phyloP scores from a whole-genome alignment of 2,329 filamentous ascomycete genomes.

The Colletotrichum tofieldiae region DNA sequence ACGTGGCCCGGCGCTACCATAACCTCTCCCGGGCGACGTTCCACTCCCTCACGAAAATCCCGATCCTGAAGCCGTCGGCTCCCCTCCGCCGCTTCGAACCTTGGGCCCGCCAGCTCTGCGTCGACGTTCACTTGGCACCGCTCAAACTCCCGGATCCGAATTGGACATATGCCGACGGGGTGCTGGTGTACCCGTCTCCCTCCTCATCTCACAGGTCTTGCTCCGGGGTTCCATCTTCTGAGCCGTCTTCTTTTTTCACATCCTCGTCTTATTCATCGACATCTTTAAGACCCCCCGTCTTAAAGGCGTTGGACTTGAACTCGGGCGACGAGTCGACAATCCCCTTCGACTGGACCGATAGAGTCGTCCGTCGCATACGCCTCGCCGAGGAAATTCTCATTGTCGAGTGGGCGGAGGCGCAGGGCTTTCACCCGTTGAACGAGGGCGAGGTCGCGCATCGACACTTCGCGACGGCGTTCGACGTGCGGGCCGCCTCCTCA shows the following conservation, averaged over 20 bases:
- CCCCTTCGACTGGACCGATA: constrained; percentile 66
- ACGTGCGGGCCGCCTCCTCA: constrained; percentile 54
- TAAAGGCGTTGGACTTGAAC: constrained; percentile 67
- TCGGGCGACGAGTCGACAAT: constrained; percentile 60
- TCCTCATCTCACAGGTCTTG: constrained; percentile 13
- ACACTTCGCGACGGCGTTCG: constrained; percentile 74
- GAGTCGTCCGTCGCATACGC: constrained; percentile 69
- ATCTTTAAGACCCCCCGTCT: constrained; percentile 44
- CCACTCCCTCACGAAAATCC: constrained; percentile 40
- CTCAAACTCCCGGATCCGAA: constrained; percentile 64
- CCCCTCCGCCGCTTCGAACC: constrained; percentile 56
- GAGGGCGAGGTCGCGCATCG: constrained; percentile 66
- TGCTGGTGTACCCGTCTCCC: constrained; percentile 67
- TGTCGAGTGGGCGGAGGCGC: constrained; percentile 74
- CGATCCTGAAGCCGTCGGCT: constrained; percentile 44
- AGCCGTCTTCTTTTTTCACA: neutral
- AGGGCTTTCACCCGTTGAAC: constrained; percentile 67
- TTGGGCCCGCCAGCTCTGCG: constrained; percentile 62
- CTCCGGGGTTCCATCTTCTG: neutral
- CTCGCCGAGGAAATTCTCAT: constrained; percentile 70
- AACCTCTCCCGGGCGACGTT: constrained; percentile 56
- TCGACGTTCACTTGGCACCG: constrained; percentile 55
- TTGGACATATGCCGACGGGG: constrained; percentile 71
- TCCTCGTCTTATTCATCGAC: neutral
- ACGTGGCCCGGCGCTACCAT: constrained; percentile 69